These are phyloP conservation scores for Gaeumannomyces sp. DNA, from an alignment of 2,329 filamentous ascomycete genomes.

Conservation along the genomic window DNA sequence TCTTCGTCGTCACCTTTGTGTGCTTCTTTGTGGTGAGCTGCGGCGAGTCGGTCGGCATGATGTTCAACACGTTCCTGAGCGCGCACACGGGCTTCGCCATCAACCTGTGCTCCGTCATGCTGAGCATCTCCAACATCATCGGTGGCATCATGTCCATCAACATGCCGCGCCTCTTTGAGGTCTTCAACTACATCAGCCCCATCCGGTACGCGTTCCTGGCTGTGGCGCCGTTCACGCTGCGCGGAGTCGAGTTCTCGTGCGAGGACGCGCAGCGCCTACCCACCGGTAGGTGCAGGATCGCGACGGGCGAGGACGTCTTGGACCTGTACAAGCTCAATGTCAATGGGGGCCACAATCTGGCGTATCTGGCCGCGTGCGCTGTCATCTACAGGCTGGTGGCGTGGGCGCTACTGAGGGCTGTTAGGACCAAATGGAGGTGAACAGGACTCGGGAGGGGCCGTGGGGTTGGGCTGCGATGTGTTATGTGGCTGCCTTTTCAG, in stretches of 20 bases:
- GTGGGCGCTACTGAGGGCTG: slow-evolving; percentile 47
- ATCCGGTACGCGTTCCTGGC: slow-evolving; percentile 64
- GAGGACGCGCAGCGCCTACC: slow-evolving; percentile 51
- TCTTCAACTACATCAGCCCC: slow-evolving; percentile 65
- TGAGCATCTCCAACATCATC: slow-evolving; percentile 67
- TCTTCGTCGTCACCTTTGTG: slow-evolving; percentile 62
- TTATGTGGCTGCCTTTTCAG: neutral
- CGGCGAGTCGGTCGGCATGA: slow-evolving; percentile 70
- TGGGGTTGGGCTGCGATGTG: too few species aligned
- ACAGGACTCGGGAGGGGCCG: too few species aligned
- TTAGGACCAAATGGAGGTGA: slow-evolving; percentile 10
- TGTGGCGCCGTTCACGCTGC: slow-evolving; percentile 59
- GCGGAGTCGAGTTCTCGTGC: slow-evolving; percentile 58
- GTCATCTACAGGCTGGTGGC: slow-evolving; percentile 61
- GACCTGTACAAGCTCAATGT: slow-evolving; percentile 60
- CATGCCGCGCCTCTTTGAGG: slow-evolving; percentile 59
- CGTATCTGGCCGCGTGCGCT: slow-evolving; percentile 56
- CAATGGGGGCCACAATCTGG: slow-evolving; percentile 54
- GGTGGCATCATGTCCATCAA: slow-evolving; percentile 64
- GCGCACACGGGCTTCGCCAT: slow-evolving; percentile 69
- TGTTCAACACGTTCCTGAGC: slow-evolving; percentile 71
- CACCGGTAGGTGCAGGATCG: slow-evolving; percentile 57
- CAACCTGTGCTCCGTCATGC: slow-evolving; percentile 62
- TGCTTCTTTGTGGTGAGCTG: slow-evolving; percentile 69
- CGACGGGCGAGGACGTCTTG: slow-evolving; percentile 61